Percentiles rank a stretch among this genome's conserved stretches.
Conservation (phyloP, 768 basidiomycete species). For the Rhodocollybia butyracea region DNA sequence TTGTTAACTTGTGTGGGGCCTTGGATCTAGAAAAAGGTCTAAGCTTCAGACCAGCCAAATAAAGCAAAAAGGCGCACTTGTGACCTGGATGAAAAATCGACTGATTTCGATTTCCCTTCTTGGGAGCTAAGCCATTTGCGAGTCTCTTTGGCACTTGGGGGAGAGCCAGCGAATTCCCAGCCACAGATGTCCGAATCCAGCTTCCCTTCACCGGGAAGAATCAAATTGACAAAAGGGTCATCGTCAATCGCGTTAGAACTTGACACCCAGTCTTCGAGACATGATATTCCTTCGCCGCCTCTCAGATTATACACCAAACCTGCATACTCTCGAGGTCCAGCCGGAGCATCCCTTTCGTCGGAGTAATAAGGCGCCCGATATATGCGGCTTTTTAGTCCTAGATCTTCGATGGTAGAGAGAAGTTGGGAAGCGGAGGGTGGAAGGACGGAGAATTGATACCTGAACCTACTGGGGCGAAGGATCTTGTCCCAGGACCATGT, state of each 20-base stretch:
- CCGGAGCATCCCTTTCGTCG: conserved; percentile 63
- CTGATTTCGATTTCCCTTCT: conserved; percentile 16
- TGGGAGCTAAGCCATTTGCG: conserved; percentile 49
- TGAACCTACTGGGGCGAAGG: neutral
- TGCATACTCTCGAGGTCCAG: conserved; percentile 69
- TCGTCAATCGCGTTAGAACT: neutral
- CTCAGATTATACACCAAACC: conserved; percentile 73
- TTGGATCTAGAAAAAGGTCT: conserved; percentile 44
- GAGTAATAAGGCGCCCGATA: conserved; percentile 86
- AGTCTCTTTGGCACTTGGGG: conserved; percentile 59
- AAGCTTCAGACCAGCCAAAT: neutral
- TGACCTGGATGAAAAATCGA: conserved; percentile 29
- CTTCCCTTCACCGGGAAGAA: neutral
- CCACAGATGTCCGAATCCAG: conserved; percentile 28
- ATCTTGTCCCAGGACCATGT: neutral
- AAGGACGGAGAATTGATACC: conserved; percentile 41
- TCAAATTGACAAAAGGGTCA: neutral
- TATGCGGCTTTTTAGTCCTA: conserved; percentile 53
- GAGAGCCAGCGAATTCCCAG: conserved; percentile 78
- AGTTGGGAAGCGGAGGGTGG: conserved; percentile 54
- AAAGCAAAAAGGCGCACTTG: conserved; percentile 39
- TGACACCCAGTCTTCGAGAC: conserved; percentile 57
- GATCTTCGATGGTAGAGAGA: conserved; percentile 36
- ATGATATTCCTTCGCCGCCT: conserved; percentile 53
- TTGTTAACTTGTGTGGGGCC: conserved; percentile 74